Conservation (phyloP, 257 asterid species). For the Rehmannia glutinosa region DNA sequence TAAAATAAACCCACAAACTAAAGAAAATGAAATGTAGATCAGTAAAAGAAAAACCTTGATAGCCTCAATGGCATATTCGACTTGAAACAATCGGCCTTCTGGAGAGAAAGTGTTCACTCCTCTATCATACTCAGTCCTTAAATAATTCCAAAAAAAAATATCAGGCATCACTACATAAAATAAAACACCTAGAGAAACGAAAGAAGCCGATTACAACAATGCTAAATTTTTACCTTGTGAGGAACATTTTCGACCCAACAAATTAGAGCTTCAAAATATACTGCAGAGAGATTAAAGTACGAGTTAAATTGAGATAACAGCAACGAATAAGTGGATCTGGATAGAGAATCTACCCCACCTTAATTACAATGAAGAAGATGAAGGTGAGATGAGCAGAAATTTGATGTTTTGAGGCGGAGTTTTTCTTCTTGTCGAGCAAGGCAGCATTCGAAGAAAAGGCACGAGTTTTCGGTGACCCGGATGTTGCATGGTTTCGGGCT, state of each 20-base stretch:
- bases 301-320: neutral
- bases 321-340: conserved; percentile 25
- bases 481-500: neutral
- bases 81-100: conserved; percentile 92
- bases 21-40: neutral
- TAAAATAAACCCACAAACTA: neutral
- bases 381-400: neutral
- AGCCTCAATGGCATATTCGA: conserved; percentile 89
- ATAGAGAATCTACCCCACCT: conserved; percentile 11
- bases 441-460: conserved; percentile 11
- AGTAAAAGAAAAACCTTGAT: conserved; percentile 47
- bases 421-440: conserved; percentile 36
- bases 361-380: conserved; percentile 4
- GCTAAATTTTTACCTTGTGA: conserved; percentile 51
- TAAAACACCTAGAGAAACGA: conserved; percentile 2
- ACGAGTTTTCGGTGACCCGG: conserved; percentile 25
- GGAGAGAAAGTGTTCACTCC: conserved; percentile 96
- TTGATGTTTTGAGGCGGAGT: conserved; percentile 9
- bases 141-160: neutral
- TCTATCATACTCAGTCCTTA: conserved; percentile 90
- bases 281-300: conserved; percentile 22
- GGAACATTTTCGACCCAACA: conserved; percentile 53
- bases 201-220: neutral
- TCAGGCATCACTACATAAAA: neutral
- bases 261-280: conserved; percentile 20